Evolutionary conservation across 192 early-diverging fungal genomes (phyloP), one percentile per base, ranked within the genome.

Genomic region (Linnemannia zychae): DNA sequence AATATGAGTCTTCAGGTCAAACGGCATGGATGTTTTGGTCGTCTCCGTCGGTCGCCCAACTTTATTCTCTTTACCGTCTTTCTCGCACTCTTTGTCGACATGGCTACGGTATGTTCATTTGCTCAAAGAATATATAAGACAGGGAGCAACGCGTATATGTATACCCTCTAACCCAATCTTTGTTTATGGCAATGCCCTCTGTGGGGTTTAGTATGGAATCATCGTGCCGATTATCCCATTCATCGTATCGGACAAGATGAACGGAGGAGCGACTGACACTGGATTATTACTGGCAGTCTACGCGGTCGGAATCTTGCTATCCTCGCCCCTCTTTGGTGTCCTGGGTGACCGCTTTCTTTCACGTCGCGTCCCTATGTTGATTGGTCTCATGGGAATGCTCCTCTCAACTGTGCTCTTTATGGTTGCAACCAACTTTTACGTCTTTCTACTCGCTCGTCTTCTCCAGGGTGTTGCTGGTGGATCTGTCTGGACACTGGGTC

Each of bases 201-300:
- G n/a, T n/a, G 20, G n/a, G 24, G 7, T 44, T 24, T 77, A 85
- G 83, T 94, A 96, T 71, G 95, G 95, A 33, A 88, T 95, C n/a
- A 91, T 93, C 33, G 91, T 96, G 11, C 95, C 95, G 7, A 92
- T 93, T 60, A 83, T 95, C 28, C 95, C 95, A n/a, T 88, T 92
- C 37, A 90, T 96, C 9, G 89, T 96, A 0, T 87, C 89, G 50
- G 91, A 94, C 13, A 85, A 88, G 72, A 80, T 93, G 52, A 77
- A 88, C n/a, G 90, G 91, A 79, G 90, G 90, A 60, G 90, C 90
- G 17, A 84, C 85, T 3, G 86, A 90, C 67, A 91, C 92, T 37
- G 94, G 95, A 13, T 74, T 96, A 28, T 80, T 96, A 18, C 91
- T 95, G 72, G 94, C 93, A 16, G 63, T 75, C 22, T 80, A 87